Conservation (phyloP, 192 early-diverging fungal species). For the Neocallimastix lanati region DNA sequence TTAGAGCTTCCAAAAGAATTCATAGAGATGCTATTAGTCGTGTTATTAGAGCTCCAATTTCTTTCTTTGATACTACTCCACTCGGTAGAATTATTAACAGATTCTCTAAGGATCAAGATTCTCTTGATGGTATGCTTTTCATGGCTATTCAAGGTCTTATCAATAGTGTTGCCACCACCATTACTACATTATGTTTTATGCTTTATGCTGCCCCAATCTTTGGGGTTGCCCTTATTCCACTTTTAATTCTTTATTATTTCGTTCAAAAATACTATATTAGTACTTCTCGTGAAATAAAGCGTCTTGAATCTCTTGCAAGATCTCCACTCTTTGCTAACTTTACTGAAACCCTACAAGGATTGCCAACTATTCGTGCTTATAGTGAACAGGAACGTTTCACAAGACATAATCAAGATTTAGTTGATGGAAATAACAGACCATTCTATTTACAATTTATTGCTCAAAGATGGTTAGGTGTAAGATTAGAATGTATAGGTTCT, state of each 20-base stretch:
- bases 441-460: slow-evolving; percentile 22
- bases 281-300: slow-evolving; percentile 70
- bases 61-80: slow-evolving; percentile 32
- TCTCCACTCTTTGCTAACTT: slow-evolving; percentile 66
- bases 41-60: not conserved
- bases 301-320: slow-evolving; percentile 58
- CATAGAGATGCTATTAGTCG: not conserved
- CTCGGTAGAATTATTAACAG: slow-evolving; percentile 72
- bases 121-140: slow-evolving; percentile 49
- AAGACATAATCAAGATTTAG: slow-evolving; percentile 19
- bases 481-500: slow-evolving; percentile 70
- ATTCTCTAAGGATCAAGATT: slow-evolving; percentile 72
- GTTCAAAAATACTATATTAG: slow-evolving; percentile 47
- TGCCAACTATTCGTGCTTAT: slow-evolving; percentile 49
- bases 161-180: not conserved
- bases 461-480: slow-evolving; percentile 34
- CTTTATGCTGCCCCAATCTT: slow-evolving; percentile 47
- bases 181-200: not conserved
- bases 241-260: slow-evolving; percentile 55
- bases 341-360: slow-evolving; percentile 61
- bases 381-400: slow-evolving; percentile 32
- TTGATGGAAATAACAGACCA: slow-evolving; percentile 38
- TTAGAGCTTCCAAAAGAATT: not conserved
- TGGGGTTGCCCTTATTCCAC: slow-evolving; percentile 45
- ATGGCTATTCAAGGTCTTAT: not conserved